A percentile compares a stretch with the other conserved stretches of the same genome.
phyloP scores from a whole-genome alignment of 495 filamentous ascomycete species.

The Hypoxylon subgilvum region DNA sequence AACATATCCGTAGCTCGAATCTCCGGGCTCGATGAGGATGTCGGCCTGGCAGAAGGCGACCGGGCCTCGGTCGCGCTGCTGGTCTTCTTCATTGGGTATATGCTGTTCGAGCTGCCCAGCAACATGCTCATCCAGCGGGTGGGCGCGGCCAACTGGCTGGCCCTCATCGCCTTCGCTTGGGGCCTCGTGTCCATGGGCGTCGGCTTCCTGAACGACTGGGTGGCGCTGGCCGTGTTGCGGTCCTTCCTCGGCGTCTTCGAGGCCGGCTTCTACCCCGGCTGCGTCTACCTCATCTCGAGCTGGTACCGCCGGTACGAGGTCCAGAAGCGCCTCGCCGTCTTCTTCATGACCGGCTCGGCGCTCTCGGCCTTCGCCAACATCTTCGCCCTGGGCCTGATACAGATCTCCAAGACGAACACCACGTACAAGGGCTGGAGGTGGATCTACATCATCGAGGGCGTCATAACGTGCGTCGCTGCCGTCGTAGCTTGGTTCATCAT shows the following conservation, averaged over 20 bases:
- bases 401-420: constrained; percentile 64
- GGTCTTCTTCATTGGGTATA: constrained; percentile 54
- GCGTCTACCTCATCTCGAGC: constrained; percentile 64
- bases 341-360: constrained; percentile 66
- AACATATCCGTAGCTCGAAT: constrained; percentile 51
- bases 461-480: constrained; percentile 48
- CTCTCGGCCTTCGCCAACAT: constrained; percentile 66
- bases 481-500: constrained; percentile 53
- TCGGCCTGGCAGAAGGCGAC: constrained; percentile 21
- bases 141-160: constrained; percentile 64
- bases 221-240: constrained; percentile 57
- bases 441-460: constrained; percentile 63
- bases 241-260: constrained; percentile 64
- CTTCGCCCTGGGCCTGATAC: constrained; percentile 63
- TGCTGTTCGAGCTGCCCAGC: constrained; percentile 58
- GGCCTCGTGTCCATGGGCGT: constrained; percentile 62
- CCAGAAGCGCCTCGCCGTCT: constrained; percentile 62
- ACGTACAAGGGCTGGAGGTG: constrained; percentile 65
- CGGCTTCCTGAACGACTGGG: constrained; percentile 62
- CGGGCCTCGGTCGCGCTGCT: constrained; percentile 54
- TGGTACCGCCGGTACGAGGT: constrained; percentile 68
- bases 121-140: constrained; percentile 73
- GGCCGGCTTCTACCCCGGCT: constrained; percentile 66
- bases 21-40: constrained; percentile 55
- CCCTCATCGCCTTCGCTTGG: constrained; percentile 62